phyloP scores from a whole-genome alignment of 148 eudicot genomes.

The Nepenthes gracilis region DNA sequence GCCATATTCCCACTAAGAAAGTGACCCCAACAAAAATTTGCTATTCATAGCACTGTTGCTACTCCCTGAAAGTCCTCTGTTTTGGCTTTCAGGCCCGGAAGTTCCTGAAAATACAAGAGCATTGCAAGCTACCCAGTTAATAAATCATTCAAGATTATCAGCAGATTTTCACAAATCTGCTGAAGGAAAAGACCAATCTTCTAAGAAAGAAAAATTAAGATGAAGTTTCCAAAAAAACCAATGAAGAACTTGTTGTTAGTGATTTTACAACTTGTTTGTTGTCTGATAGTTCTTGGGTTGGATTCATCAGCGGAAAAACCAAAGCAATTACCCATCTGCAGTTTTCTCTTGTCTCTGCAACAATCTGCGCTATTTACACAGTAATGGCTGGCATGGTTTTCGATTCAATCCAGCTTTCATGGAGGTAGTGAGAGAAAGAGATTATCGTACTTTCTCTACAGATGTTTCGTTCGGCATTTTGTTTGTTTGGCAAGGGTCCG shows the following conservation, averaged over 20 bases:
- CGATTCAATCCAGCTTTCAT: no score
- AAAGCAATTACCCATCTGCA: constrained; percentile 36
- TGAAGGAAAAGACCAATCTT: no score
- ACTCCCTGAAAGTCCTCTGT: constrained; percentile 29
- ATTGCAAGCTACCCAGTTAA: neutral
- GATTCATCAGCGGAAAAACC: constrained; percentile 13
- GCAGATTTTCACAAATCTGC: neutral
- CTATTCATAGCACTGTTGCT: constrained; percentile 41
- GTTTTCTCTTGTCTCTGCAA: no score
- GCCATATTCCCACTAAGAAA: no score
- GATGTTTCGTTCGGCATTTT: no score
- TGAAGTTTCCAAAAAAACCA: no score
- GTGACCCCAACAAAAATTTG: constrained; percentile 28
- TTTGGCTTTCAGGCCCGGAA: constrained; percentile 18
- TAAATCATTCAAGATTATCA: neutral
- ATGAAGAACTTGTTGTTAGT: neutral
- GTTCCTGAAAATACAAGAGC: constrained; percentile 20
- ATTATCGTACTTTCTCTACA: no score
- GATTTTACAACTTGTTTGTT: neutral
- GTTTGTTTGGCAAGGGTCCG: no score
- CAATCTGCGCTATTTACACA: no score
- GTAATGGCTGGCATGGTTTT: no score
- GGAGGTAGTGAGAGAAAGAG: neutral
- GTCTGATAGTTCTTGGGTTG: constrained; percentile 17
- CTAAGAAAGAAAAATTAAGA: neutral